These are phyloP conservation scores for Pichia occidentalis DNA, from an alignment of 805 yeast species.

Conservation along the genomic window DNA sequence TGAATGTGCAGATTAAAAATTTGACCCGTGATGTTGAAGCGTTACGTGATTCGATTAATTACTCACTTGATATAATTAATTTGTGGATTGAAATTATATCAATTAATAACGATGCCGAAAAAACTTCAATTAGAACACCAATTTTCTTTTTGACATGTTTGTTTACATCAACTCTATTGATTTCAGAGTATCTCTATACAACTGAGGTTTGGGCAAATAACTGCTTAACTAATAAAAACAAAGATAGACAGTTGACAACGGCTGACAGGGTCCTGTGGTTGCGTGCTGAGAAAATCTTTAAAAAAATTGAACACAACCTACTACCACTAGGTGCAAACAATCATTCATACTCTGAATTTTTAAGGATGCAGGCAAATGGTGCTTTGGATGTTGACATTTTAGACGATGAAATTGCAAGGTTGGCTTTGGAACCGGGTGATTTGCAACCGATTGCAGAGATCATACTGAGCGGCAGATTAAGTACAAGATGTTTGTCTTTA, in stretches of 20 bases:
- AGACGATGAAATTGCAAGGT: constrained; percentile 45
- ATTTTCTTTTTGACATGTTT: constrained; percentile 68
- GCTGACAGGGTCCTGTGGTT: constrained; percentile 60
- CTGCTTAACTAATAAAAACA: constrained; percentile 24
- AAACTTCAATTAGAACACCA: constrained; percentile 66
- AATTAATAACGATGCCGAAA: constrained; percentile 55
- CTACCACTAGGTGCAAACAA: constrained; percentile 45
- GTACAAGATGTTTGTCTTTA: constrained; percentile 52
- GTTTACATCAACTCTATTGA: constrained; percentile 53
- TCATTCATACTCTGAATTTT: constrained; percentile 51
- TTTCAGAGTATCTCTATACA: constrained; percentile 54
- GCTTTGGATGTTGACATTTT: constrained; percentile 45
- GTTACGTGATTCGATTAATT: constrained; percentile 53
- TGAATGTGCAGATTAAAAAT: constrained; percentile 47
- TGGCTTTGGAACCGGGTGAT: constrained; percentile 40
- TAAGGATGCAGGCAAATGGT: constrained; percentile 53
- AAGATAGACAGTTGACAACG: constrained; percentile 22
- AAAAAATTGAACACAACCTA: constrained; percentile 53
- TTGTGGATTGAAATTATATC: constrained; percentile 72
- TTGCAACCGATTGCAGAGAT: constrained; percentile 39
- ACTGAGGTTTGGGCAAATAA: constrained; percentile 48
- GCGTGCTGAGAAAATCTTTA: constrained; percentile 51
- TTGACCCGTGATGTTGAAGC: constrained; percentile 54
- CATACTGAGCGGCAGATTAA: constrained; percentile 43
- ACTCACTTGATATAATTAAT: constrained; percentile 52